These are phyloP conservation scores for Picochlorum sp. DNA, from an alignment of 139 green algal genomes.

Conservation along the genomic window DNA sequence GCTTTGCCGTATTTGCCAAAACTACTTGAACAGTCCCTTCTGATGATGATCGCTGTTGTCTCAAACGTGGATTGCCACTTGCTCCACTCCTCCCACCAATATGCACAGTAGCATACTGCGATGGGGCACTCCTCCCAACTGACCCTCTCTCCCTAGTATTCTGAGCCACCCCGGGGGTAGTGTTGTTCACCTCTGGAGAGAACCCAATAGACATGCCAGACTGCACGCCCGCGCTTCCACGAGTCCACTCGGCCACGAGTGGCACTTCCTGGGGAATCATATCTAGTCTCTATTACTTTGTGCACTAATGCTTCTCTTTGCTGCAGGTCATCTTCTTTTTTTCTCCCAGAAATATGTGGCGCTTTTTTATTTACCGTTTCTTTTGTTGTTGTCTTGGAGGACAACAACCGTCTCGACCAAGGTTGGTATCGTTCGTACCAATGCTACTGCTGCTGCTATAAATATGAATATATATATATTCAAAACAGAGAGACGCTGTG, in stretches of 20 bases:
- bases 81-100: conserved; percentile 3
- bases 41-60: conserved; percentile 1
- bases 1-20: background rate
- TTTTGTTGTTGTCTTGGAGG: no score
- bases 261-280: background rate
- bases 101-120: conserved; percentile 7
- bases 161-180: background rate
- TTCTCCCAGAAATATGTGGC: no score
- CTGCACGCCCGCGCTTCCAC: background rate
- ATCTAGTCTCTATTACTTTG: no score
- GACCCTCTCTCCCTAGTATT: background rate
- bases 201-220: background rate
- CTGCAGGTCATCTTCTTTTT: no score
- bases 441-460: no score
- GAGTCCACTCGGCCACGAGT: conserved; percentile 8
- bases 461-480: no score
- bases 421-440: no score
- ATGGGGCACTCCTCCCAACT: background rate
- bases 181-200: background rate
- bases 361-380: no score
- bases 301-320: no score
- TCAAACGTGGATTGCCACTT: conserved; percentile 6
- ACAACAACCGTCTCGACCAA: no score
- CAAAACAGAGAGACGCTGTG: no score
- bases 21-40: conserved; percentile 13